phyloP scores from a whole-genome alignment of 2,329 filamentous ascomycete species.

The Alternaria alternata region DNA sequence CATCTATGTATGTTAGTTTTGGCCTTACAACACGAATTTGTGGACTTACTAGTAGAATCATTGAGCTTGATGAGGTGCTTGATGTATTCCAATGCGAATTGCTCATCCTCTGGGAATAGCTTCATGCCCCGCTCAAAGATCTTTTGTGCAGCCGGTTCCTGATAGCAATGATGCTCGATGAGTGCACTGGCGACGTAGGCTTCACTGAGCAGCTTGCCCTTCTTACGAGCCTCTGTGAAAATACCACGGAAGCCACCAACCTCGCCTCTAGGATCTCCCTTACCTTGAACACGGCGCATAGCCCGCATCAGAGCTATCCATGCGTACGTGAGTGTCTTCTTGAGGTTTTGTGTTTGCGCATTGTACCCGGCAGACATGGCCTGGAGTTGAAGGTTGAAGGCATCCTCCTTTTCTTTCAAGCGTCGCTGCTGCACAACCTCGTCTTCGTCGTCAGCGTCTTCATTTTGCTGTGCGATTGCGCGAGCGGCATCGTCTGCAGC shows the following conservation, averaged over 20 bases:
- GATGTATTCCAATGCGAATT: conserved; percentile 93
- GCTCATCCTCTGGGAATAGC: conserved; percentile 91
- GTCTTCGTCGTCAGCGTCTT: conserved; percentile 64
- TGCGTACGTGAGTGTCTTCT: conserved; percentile 85
- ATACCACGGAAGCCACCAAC: conserved; percentile 82
- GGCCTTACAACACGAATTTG: background rate
- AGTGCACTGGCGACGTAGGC: conserved; percentile 93
- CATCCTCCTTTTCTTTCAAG: conserved; percentile 58
- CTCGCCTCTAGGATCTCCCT: conserved; percentile 66
- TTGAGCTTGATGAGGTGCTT: conserved; percentile 93
- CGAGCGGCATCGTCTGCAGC: conserved; percentile 52
- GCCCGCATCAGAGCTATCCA: conserved; percentile 96
- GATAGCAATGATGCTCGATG: conserved; percentile 95
- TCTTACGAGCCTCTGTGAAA: conserved; percentile 86
- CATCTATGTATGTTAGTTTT: conserved; percentile 66
- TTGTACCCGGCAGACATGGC: conserved; percentile 71
- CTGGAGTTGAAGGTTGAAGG: conserved; percentile 64
- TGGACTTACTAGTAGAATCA: conserved; percentile 83
- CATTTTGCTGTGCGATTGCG: conserved; percentile 49
- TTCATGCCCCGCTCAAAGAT: conserved; percentile 96
- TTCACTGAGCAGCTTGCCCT: conserved; percentile 88
- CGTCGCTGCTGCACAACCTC: conserved; percentile 50
- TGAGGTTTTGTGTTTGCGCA: conserved; percentile 77
- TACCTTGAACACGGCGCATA: conserved; percentile 92
- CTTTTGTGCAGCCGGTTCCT: conserved; percentile 88